A percentile compares a stretch with the other conserved stretches of the same genome.
Conservation (phyloP, 768 basidiomycete species). For the Agrocybe pediades region DNA sequence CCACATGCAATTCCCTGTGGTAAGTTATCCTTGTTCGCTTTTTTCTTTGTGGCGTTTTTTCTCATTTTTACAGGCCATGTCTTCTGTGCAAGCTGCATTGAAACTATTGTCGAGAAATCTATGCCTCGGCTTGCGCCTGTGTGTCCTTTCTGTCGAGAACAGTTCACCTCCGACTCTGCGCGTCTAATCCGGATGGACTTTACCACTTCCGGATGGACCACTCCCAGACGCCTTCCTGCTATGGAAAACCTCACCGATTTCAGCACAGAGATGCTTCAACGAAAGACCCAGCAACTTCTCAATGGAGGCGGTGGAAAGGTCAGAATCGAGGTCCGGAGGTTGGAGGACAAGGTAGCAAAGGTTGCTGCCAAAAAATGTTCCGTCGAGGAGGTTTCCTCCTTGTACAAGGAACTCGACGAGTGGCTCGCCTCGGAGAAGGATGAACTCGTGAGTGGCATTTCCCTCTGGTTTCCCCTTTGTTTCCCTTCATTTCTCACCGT, state of each 20-base stretch:
- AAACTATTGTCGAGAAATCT: slow-evolving; percentile 81
- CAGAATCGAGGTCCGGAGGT: slow-evolving; percentile 58
- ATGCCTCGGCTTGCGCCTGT: slow-evolving; percentile 65
- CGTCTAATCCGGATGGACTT: slow-evolving; percentile 84
- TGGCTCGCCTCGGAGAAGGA: slow-evolving; percentile 72
- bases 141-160: slow-evolving; percentile 86
- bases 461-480: slow-evolving; percentile 3
- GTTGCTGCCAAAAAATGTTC: slow-evolving; percentile 86
- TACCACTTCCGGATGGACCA: slow-evolving; percentile 65
- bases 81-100: slow-evolving; percentile 76
- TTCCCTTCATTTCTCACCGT: neutral
- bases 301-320: slow-evolving; percentile 44
- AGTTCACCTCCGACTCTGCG: slow-evolving; percentile 63
- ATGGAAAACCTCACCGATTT: slow-evolving; percentile 50
- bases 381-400: slow-evolving; percentile 78
- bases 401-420: slow-evolving; percentile 78
- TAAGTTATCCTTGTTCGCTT: slow-evolving; percentile 37
- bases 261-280: slow-evolving; percentile 41
- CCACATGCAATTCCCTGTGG: slow-evolving; percentile 86
- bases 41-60: slow-evolving; percentile 9
- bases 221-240: slow-evolving; percentile 58
- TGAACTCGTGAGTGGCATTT: slow-evolving; percentile 57
- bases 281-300: slow-evolving; percentile 50
- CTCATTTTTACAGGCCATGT: slow-evolving; percentile 62
- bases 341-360: slow-evolving; percentile 78